Base-by-base conservation (phyloP, 2,329 filamentous ascomycete genomes). In the Geosmithia putterillii region DNA sequence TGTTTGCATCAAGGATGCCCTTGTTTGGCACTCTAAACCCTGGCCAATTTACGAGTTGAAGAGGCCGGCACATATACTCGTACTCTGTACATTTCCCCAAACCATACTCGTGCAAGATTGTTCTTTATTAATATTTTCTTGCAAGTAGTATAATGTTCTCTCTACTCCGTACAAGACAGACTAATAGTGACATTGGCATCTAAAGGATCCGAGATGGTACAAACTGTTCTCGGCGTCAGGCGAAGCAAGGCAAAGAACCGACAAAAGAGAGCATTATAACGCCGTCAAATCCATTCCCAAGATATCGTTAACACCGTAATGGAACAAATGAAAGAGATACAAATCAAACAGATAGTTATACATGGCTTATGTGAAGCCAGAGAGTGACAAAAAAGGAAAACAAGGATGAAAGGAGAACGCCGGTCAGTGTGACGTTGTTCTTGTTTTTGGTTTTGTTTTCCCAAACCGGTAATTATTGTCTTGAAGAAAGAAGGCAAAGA, bases 341-440 rank as follows among this genome's bases (percentile, higher is more conserved):
- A 42, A 21, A 42, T 23, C 22, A 19, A 42, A 42, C 40, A 19
- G 45, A 50, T 63, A 62, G 45, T 61, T 51, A 50, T 62, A 64
- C 62, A 64, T 42, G 52, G 48, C 45, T 53, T 44, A 44, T 45
- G 45, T 41, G 41, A 44, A 32, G 28, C 28, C 28, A 4, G 23
- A 32, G 28, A 7, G 3, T 9, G 10, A 45, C 28, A 42, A 41
- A 41, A 43, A 44, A 21, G 9, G 36, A 45, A 41, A 36, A 34
- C 45, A 48, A 49, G 44, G 37, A 48, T 44, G 36, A 44, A 39
- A 49, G 47, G n/a, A 20, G 34, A 44, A 37, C 42, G 40, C 41
- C 43, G 36, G 32, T 38, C 20, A 32, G 23, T 20, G 19, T 36
- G 41, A 22, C 32, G 5, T 20, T 38, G 7, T 18, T 4, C 15